Base-by-base conservation (phyloP, 345 rosid species). In the Aquilaria sinensis region DNA sequence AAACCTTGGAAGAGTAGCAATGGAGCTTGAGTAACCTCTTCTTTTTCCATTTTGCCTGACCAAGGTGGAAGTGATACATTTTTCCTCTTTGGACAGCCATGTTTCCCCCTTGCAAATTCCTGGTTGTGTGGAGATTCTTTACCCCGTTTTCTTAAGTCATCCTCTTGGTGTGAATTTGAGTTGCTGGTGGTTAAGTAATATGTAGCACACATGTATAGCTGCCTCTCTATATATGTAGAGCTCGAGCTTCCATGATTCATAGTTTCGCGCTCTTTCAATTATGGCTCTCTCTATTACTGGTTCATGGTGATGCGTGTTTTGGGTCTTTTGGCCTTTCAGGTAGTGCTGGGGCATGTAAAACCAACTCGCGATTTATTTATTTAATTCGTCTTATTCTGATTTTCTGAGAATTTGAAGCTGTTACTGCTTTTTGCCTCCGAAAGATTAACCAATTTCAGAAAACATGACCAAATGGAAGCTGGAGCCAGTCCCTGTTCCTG, bases 1-100 rank as follows among this genome's bases (percentile, higher is more conserved):
- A 61, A 70, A 62, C 83, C 83, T 7, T 79, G 83, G 83, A 67
- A 67, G 64, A 70, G 53, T 67, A 73, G 59, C 55, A 74, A 68
- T 14, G 71, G 69, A 57, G 66, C 77, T 66, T 78, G 75, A 75
- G 52, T 65, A 58, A 16, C 34, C 47, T 43, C 61, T 45, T 55
- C 12, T 32, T 60, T 13, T 7, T 41, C 56, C 60, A 15, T 23
- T 37, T 60, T 57, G 15, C 53, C 41, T 57, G 61, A 63, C 53
- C 65, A 41, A 49, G 12, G 60, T 37, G 45, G 43, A 37, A 37
- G 8, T 37, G 43, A 37, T 37, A 37, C 5, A 37, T 53, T 34
- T 51, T 53, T 15, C 47, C 15, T 10, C 12, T 68, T 47, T 31
- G 31, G 45, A 50, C 53, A 46, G 46, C 51, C 56, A 14, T 9